Evolutionary conservation across 192 early-diverging fungal species (phyloP), one percentile per base, ranked within the genome.

Genomic region (Physocladia obscura): DNA sequence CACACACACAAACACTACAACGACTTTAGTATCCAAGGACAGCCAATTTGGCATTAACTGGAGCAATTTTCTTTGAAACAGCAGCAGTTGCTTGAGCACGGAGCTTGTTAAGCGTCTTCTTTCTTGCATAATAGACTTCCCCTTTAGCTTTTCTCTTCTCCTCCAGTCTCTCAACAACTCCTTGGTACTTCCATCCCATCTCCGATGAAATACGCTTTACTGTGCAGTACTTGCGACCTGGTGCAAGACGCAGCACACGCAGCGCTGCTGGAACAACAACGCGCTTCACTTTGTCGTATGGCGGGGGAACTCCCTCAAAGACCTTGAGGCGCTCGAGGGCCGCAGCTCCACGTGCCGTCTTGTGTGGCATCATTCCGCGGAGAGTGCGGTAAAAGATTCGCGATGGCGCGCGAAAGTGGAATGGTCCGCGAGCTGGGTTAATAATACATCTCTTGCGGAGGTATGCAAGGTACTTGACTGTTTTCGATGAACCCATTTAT

Each of bases 181-280:
- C 95, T 81, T 95, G 84, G 92, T 98, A 97, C 85, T 98, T 99
- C 97, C 97, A 99, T 73, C 97, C 96, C 77, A 99, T 91, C 87
- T 98, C 97, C 76, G 86, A 77, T 50, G 92, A 89, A 81, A 99
- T 87, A 74, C 93, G 89, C 84, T 93, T 91, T 68, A 98, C 80
- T 72, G 90, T 91, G 81, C 93, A 92, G 92, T 87, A 99, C 90
- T 98, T 98, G 88, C 97, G 93, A 68, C 94, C 94, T 69, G 96
- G 96, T 86, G 90, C 90, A 47, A 99, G 86, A 82, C 92, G 91
- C 79, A 99, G 89, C 71, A 98, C 93, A 76, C 96, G 94, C 67
- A 99, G 92, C 44, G 97, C 97, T 61, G 86, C 86, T 81, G 97
- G 97, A 58, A 97, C 89, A 70, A 99, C 97, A 83, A 97, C 87